A percentile compares a stretch with the other conserved stretches of the same genome.
phyloP scores from a whole-genome alignment of 225 moss, liverwort and hornwort genomes.

The Pleurozium schreberi region DNA sequence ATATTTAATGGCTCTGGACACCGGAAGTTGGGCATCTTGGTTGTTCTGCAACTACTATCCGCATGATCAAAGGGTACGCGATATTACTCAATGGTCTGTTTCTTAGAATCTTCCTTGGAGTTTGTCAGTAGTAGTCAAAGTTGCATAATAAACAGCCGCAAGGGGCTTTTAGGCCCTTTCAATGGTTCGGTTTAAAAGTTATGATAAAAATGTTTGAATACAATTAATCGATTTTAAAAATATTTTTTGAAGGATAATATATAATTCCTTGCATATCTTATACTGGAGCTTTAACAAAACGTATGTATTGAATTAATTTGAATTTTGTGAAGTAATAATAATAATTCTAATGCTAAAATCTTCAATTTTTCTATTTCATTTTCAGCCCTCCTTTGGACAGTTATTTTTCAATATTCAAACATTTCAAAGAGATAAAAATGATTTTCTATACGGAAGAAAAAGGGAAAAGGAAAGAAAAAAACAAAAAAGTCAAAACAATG shows the following conservation, averaged over 20 bases:
- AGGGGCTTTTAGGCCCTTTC: no score
- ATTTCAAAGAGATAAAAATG: background rate
- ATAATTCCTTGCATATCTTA: no score
- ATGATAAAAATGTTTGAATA: no score
- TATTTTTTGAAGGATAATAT: fast-evolving
- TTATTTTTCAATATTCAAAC: slow-evolving; percentile 12
- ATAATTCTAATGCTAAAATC: background rate
- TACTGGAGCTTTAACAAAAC: no score
- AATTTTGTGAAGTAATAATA: background rate
- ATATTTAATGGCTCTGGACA: background rate
- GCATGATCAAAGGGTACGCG: background rate
- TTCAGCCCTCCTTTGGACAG: background rate
- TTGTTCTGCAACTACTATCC: slow-evolving; percentile 17
- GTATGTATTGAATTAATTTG: background rate
- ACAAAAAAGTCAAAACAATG: background rate
- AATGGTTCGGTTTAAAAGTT: no score
- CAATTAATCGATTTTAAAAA: no score
- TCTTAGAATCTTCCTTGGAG: background rate
- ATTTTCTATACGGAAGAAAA: background rate
- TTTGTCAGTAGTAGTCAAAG: background rate
- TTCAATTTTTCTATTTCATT: background rate
- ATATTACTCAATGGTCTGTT: background rate
- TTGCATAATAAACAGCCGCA: no score
- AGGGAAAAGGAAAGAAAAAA: background rate
- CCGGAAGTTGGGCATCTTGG: slow-evolving; percentile 22